phyloP scores from a whole-genome alignment of 768 basidiomycete species.

The Gymnopilus junonius region DNA sequence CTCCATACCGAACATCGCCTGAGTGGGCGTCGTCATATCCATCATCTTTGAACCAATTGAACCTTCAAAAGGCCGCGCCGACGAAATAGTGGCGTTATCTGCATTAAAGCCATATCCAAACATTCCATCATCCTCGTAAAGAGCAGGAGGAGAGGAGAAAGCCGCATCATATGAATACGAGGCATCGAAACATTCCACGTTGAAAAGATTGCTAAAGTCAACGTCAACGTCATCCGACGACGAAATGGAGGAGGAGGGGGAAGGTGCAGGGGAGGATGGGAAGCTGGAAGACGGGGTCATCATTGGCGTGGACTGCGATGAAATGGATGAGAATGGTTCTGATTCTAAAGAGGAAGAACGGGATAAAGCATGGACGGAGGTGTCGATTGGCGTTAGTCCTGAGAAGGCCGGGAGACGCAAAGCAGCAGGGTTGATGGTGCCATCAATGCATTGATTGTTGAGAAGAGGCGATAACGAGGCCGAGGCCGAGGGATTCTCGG shows the following conservation, averaged over 20 bases:
- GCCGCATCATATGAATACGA: not conserved
- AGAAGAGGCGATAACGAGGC: not conserved
- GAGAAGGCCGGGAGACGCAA: not conserved
- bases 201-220: not conserved
- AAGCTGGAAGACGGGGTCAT: not conserved
- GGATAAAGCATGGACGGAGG: not conserved
- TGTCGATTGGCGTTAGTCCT: not conserved
- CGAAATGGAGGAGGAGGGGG: not conserved
- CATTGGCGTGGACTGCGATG: not conserved
- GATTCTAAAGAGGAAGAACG: not conserved
- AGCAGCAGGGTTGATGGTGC: not conserved
- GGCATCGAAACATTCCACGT: not conserved
- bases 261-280: not conserved
- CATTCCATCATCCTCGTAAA: not conserved
- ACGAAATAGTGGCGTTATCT: not conserved
- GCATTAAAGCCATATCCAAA: not conserved
- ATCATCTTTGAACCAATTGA: not conserved
- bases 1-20: not conserved
- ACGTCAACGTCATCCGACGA: not conserved
- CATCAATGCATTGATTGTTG: not conserved
- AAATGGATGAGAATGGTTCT: not conserved
- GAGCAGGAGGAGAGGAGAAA: too few relatives aligned
- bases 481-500: not conserved
- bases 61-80: not conserved
- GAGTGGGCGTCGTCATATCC: not conserved